Conservation (phyloP, 148 eudicot genomes). For the Spergularia bocconei region DNA sequence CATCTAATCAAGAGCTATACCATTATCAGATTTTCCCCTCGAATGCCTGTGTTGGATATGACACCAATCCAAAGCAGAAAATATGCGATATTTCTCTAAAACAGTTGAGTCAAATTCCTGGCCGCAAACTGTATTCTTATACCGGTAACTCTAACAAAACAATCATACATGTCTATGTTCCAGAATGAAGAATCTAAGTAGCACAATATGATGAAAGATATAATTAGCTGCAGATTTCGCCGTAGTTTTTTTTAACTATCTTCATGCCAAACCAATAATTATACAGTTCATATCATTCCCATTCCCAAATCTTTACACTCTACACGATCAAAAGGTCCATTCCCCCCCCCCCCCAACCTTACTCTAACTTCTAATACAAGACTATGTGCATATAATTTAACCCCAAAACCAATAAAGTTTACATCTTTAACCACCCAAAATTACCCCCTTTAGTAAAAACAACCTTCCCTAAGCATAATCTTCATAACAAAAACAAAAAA, state of each 20-base stretch:
- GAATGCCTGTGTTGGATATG: not conserved
- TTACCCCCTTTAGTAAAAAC: not conserved
- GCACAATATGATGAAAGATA: no score
- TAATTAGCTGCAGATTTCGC: no score
- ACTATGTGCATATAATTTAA: not conserved
- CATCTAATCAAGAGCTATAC: not conserved
- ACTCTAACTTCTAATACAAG: not conserved
- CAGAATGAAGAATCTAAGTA: no score
- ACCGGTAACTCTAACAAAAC: no score
- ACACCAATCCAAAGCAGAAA: not conserved
- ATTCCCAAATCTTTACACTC: not conserved
- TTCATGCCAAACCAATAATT: not conserved
- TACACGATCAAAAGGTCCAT: not conserved
- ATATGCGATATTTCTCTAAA: no score
- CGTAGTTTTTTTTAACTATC: not conserved
- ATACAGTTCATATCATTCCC: not conserved
- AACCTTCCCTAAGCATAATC: not conserved
- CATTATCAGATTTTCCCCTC: not conserved
- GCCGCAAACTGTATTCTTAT: no score
- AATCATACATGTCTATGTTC: no score
- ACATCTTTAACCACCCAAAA: conserved; percentile 3
- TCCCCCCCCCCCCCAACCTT: not conserved
- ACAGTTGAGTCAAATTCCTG: not conserved
- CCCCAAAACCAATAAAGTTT: not conserved
- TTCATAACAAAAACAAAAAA: not conserved